A percentile compares a stretch with the other conserved stretches of the same genome.
Conservation (phyloP, 2,329 filamentous ascomycete species). For the Arthrobotrys iridis region DNA sequence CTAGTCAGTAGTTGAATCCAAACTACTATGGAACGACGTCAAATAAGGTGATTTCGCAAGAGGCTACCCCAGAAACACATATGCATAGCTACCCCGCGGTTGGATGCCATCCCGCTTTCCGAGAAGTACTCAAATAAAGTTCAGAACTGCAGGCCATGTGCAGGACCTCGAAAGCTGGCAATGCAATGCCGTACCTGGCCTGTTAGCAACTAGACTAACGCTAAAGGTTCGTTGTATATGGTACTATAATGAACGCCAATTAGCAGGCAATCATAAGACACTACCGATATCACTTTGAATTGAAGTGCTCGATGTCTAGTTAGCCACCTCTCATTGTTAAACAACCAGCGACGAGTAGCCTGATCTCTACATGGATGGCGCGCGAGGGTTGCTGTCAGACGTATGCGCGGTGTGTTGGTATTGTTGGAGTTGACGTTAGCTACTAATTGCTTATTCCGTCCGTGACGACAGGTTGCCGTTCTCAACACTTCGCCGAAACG, state of each 20-base stretch:
- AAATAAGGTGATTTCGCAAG: neutral
- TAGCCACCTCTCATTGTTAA: neutral
- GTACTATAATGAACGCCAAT: neutral
- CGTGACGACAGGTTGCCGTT: slow-evolving; percentile 46
- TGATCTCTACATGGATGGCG: neutral
- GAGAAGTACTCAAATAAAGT: neutral
- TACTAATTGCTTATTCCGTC: slow-evolving; percentile 23
- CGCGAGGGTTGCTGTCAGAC: slow-evolving; percentile 5
- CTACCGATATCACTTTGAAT: neutral
- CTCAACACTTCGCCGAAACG: slow-evolving; percentile 37
- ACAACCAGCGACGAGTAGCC: neutral
- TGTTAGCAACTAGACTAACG: no score
- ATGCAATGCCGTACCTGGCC: no score
- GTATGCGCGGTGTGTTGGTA: slow-evolving; percentile 44
- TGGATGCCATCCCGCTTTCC: neutral
- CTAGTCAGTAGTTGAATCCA: neutral
- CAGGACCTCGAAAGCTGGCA: no score
- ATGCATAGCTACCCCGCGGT: neutral
- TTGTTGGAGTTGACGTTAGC: slow-evolving; percentile 2
- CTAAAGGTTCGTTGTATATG: no score
- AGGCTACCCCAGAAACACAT: slow-evolving; percentile 8
- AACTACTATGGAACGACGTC: neutral
- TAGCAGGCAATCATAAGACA: neutral
- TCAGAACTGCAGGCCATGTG: neutral
- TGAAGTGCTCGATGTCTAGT: neutral